Conservation (phyloP, 805 yeast genomes). For the Candida cerambycidarum region DNA sequence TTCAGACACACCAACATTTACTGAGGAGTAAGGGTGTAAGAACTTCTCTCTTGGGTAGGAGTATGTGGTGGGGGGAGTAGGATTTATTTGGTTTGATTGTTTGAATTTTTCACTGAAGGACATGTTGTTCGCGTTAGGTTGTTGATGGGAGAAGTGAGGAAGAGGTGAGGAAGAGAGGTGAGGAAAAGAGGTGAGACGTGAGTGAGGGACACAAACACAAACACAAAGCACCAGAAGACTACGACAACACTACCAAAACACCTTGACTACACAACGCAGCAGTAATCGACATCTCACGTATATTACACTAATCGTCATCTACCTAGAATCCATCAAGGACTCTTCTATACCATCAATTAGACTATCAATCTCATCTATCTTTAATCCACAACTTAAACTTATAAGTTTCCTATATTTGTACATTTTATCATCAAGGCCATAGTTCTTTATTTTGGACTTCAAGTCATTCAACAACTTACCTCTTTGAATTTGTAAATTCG, state of each 20-base stretch:
- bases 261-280: too few species aligned
- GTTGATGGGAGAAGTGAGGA: too few species aligned
- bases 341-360: slow-evolving; percentile 75
- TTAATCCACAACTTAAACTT: slow-evolving; percentile 72
- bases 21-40: slow-evolving; percentile 28
- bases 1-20: slow-evolving; percentile 38
- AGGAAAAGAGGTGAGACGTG: too few species aligned
- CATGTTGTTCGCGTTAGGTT: slow-evolving; percentile 6
- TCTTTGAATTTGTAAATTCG: slow-evolving; percentile 55
- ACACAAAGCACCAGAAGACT: too few species aligned
- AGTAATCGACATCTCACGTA: not conserved
- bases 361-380: slow-evolving; percentile 76
- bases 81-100: slow-evolving; percentile 7
- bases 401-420: slow-evolving; percentile 78
- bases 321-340: slow-evolving; percentile 24
- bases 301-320: not conserved
- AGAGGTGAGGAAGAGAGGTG: too few species aligned
- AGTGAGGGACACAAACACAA: too few species aligned
- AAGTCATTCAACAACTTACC: slow-evolving; percentile 44
- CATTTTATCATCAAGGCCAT: slow-evolving; percentile 53
- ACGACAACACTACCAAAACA: too few species aligned
- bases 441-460: slow-evolving; percentile 43
- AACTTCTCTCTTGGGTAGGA: slow-evolving; percentile 21
- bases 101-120: slow-evolving; percentile 14
- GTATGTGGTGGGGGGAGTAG: slow-evolving; percentile 16